phyloP scores from a whole-genome alignment of 2,329 filamentous ascomycete genomes.

The Colletotrichum echinochloae region DNA sequence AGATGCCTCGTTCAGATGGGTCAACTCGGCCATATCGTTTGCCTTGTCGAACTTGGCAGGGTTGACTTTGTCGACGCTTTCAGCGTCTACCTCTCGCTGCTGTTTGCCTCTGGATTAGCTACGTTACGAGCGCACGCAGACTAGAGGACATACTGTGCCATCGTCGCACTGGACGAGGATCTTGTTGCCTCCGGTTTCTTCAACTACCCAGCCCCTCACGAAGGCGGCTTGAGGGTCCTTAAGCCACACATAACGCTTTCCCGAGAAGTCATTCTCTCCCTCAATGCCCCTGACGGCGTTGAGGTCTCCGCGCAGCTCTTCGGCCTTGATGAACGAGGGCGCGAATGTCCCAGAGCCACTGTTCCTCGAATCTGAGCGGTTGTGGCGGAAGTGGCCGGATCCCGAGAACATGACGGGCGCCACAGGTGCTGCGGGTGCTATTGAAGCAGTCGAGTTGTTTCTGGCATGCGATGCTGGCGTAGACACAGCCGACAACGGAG shows the following conservation, averaged over 20 bases:
- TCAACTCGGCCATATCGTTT: slow-evolving; percentile 98
- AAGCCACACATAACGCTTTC: slow-evolving; percentile 98
- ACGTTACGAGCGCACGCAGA: not conserved
- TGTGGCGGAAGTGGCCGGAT: slow-evolving; percentile 53
- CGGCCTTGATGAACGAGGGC: slow-evolving; percentile 93
- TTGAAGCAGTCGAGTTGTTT: slow-evolving; percentile 74
- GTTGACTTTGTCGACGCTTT: slow-evolving; percentile 98
- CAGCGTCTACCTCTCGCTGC: slow-evolving; percentile 87
- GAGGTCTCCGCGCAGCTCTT: slow-evolving; percentile 73
- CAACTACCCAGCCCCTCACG: slow-evolving; percentile 90
- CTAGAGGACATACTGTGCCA: slow-evolving; percentile 75
- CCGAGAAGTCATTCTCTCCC: slow-evolving; percentile 98
- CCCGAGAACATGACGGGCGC: slow-evolving; percentile 54
- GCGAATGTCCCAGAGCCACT: slow-evolving; percentile 87
- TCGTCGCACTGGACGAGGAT: slow-evolving; percentile 94
- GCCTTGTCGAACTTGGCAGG: slow-evolving; percentile 99
- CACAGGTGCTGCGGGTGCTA: slow-evolving; percentile 56
- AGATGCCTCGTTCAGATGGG: slow-evolving; percentile 96
- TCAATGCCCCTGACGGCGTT: slow-evolving; percentile 81
- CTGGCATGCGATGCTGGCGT: slow-evolving; percentile 69
- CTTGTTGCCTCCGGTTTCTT: slow-evolving; percentile 77
- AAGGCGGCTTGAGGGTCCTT: slow-evolving; percentile 89
- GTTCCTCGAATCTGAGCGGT: slow-evolving; percentile 72
- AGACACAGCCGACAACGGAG: slow-evolving; percentile 54
- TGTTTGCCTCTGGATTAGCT: slow-evolving; percentile 52